These are phyloP conservation scores for Botrytis deweyae DNA, from an alignment of 2,329 filamentous ascomycete species.

Conservation along the genomic window DNA sequence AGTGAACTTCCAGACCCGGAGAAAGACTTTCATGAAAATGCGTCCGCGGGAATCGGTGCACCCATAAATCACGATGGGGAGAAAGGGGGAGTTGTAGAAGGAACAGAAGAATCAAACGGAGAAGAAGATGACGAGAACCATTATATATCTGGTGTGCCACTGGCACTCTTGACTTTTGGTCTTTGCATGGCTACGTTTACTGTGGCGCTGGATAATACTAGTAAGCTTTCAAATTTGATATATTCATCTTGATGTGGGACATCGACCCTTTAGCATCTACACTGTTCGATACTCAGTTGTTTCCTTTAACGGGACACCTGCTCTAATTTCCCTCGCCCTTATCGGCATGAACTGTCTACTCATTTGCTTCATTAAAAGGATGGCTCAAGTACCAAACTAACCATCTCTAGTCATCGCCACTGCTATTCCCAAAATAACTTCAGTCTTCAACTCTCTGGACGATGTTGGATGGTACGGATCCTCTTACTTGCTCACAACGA, in stretches of 20 bases:
- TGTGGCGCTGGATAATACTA: conserved; percentile 40
- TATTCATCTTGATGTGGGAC: neutral
- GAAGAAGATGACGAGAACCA: conserved; percentile 30
- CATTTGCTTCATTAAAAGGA: neutral
- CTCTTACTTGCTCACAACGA: conserved; percentile 43
- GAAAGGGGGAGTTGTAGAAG: conserved; percentile 5
- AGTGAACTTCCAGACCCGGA: neutral
- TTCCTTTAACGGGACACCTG: neutral
- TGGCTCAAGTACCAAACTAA: neutral
- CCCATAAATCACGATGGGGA: neutral
- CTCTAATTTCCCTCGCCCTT: neutral
- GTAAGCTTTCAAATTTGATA: conserved; percentile 28
- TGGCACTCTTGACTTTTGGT: conserved; percentile 47
- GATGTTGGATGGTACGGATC: conserved; percentile 45
- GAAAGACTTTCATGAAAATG: conserved; percentile 14
- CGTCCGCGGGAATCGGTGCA: neutral
- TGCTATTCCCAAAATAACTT: conserved; percentile 46
- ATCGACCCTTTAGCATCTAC: neutral
- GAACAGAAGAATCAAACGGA: conserved; percentile 16
- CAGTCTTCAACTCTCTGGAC: conserved; percentile 41
- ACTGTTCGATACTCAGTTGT: neutral
- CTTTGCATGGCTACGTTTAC: conserved; percentile 45
- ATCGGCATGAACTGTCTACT: neutral
- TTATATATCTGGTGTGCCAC: conserved; percentile 34
- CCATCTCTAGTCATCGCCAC: conserved; percentile 35